A percentile compares a stretch with the other conserved stretches of the same genome.
These are phyloP conservation scores for Trametes sanguinea DNA, from an alignment of 768 basidiomycete genomes.

Conservation along the genomic window DNA sequence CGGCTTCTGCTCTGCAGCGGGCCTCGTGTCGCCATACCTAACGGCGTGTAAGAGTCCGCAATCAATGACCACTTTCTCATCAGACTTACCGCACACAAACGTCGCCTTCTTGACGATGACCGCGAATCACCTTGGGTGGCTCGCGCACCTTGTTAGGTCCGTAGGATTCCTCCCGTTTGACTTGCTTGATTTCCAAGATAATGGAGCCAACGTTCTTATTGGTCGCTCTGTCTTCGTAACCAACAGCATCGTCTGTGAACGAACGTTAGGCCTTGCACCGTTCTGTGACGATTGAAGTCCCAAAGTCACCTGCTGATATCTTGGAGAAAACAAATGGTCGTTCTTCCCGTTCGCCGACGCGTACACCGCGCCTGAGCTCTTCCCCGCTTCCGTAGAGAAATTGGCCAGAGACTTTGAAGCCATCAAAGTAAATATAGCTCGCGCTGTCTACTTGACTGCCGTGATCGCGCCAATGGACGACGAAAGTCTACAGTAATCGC, in stretches of 20 bases:
- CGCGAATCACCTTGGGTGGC: constrained; percentile 35
- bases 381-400: constrained; percentile 60
- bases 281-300: too few species aligned
- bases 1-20: constrained; percentile 42
- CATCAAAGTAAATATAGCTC: constrained; percentile 65
- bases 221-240: constrained; percentile 8
- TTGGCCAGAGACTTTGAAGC: constrained; percentile 59
- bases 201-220: constrained; percentile 55
- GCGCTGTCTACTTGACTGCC: constrained; percentile 56
- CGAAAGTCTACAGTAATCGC: constrained; percentile 48
- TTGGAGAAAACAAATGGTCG: constrained; percentile 63
- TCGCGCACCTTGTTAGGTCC: constrained; percentile 46
- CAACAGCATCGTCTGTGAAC: constrained; percentile 3
- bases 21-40: constrained; percentile 52
- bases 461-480: constrained; percentile 65
- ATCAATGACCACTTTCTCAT: too few species aligned
- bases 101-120: constrained; percentile 45
- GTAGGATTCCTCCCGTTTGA: constrained; percentile 35
- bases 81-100: constrained; percentile 48
- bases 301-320: constrained; percentile 40
- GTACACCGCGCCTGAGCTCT: constrained; percentile 54
- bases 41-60: too few species aligned
- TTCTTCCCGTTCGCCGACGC: constrained; percentile 52
- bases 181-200: constrained; percentile 46
- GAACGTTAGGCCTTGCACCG: neutral